Base-by-base conservation (phyloP, 495 filamentous ascomycete species). In the Xylaria intraflava region DNA sequence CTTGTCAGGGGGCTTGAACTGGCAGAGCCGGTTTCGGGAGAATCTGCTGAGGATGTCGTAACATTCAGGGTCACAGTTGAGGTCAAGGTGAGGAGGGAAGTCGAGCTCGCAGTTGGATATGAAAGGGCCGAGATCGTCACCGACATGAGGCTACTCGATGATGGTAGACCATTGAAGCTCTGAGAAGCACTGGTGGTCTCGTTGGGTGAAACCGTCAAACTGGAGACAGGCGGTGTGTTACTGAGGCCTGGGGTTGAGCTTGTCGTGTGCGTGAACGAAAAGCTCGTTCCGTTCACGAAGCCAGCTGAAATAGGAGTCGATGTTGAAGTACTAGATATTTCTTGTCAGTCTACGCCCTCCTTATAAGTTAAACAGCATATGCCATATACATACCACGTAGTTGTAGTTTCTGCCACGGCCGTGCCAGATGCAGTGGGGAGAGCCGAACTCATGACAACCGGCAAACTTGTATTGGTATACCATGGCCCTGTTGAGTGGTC, bases 1-100 rank as follows among this genome's bases (percentile, higher is more conserved):
- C 44, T 60, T 10, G n/a, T 27, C 20, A 30, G 20, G 17, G 49
- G 33, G 19, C 54, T 56, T 16, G 46, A 51, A 45, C 39, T 44
- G 0, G 54, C 51, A 53, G 60, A 47, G 16, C 41, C 46, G 16
- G 55, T 65, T 29, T 23, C 60, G n/a, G 60, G 55, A 16, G 56
- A 59, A 23, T 57, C 55, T 1, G 41, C 51, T 2, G 58, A 61
- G 23, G 38, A 49, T 3, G 56, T 49, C 6, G 51, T 50, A 7
- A 40, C 22, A 31, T 41, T 36, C 10, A 56, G 48, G 3, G 58
- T 56, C 24, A 60, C 30, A 19, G 50, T 55, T 5, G 54, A 51
- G 3, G 50, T 57, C 24, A 56, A 11, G 20, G 58, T 56, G 14
- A 0, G 43, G 24, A 49, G 14, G 12, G 52, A 44, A 23, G 12